These are phyloP conservation scores for Suillus ampliporus DNA, from an alignment of 768 basidiomycete genomes.

Conservation along the genomic window DNA sequence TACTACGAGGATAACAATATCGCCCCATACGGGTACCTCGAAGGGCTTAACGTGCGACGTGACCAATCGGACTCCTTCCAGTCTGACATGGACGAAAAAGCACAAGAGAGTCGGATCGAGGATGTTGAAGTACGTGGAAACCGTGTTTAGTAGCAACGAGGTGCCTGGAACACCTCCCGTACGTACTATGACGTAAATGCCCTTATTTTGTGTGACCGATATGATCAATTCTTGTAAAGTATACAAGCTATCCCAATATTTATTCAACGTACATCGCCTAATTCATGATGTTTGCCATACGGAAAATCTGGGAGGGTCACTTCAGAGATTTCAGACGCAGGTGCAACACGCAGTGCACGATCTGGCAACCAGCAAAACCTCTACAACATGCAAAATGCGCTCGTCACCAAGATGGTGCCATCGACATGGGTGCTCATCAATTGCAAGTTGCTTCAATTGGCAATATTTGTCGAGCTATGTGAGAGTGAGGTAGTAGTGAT, in stretches of 20 bases:
- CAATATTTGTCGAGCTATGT: neutral
- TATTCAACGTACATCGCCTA: neutral
- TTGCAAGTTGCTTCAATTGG: neutral
- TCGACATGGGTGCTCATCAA: neutral
- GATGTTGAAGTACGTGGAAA: neutral
- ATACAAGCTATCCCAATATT: neutral
- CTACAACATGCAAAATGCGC: neutral
- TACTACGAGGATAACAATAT: slow-evolving; percentile 33
- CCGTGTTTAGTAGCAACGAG: slow-evolving; percentile 19
- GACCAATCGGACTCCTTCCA: slow-evolving; percentile 15
- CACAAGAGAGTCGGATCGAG: neutral
- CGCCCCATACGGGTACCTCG: slow-evolving; percentile 26
- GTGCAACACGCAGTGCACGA: neutral
- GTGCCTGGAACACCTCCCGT: neutral
- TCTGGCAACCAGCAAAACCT: neutral
- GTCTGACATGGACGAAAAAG: slow-evolving; percentile 14
- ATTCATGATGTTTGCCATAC: neutral
- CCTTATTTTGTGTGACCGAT: neutral
- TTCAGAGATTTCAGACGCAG: neutral
- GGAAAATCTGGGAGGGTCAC: neutral
- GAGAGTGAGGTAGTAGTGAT: neutral
- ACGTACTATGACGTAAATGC: neutral
- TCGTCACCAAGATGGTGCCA: neutral
- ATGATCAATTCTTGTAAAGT: neutral
- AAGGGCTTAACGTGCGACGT: slow-evolving; percentile 15